Percentiles rank a stretch among this genome's conserved stretches.
Conservation (phyloP, 2,329 filamentous ascomycete species). For the Arthroderma uncinatum region DNA sequence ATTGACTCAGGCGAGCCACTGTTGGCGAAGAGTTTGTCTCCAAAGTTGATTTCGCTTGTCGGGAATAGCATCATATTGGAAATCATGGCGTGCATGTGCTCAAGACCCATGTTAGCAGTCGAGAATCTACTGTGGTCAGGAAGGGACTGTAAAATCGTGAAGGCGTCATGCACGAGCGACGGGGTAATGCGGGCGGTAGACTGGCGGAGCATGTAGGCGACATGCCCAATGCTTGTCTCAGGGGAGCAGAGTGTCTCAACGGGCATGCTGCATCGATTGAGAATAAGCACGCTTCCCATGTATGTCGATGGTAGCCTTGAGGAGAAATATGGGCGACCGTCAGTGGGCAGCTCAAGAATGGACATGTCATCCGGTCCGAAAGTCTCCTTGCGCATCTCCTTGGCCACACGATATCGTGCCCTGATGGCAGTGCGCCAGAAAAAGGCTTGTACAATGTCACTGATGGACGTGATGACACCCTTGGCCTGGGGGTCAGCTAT, state of each 20-base stretch:
- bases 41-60: not conserved
- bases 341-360: conserved; percentile 5
- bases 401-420: conserved; percentile 5
- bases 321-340: conserved; percentile 4
- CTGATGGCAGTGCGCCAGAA: conserved; percentile 7
- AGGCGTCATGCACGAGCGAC: conserved; percentile 5
- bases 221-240: conserved; percentile 5
- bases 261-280: not conserved
- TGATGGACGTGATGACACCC: conserved; percentile 1
- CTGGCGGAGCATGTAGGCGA: conserved; percentile 3
- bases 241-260: not conserved
- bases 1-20: conserved; percentile 5
- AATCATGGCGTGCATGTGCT: conserved; percentile 7
- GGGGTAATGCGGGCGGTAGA: conserved; percentile 6
- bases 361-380: conserved; percentile 3
- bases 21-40: not conserved
- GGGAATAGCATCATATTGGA: conserved; percentile 7
- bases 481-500: conserved; percentile 3
- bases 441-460: conserved; percentile 5
- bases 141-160: conserved; percentile 5
- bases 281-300: conserved; percentile 5
- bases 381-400: not conserved
- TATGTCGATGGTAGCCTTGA: conserved; percentile 2
- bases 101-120: conserved; percentile 6
- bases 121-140: conserved; percentile 5